Conservation (phyloP, 106 monocot species). For the Dendrobium officinale region DNA sequence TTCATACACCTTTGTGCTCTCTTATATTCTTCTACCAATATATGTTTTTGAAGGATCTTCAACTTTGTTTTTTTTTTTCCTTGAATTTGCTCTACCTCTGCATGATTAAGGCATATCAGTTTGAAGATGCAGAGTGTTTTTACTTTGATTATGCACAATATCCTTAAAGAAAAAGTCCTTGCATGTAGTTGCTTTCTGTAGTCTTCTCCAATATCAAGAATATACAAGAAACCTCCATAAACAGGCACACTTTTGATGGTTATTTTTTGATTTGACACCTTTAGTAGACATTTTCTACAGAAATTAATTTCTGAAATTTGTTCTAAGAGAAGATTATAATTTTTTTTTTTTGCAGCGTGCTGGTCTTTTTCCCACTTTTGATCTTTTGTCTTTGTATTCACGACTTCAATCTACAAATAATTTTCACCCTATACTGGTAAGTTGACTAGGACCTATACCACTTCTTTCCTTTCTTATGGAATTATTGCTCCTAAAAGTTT, state of each 20-base stretch:
- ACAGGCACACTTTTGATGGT: neutral
- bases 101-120: neutral
- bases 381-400: conserved; percentile 75
- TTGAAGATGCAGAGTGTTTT: neutral
- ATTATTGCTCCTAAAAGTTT: neutral
- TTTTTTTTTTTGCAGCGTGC: conserved; percentile 66
- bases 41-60: no score
- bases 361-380: conserved; percentile 92
- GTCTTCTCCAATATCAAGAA: no score
- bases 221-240: no score
- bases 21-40: no score
- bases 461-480: neutral
- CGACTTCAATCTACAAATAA: conserved; percentile 51
- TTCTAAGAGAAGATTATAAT: neutral
- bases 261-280: neutral
- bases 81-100: no score
- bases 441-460: neutral
- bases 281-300: neutral
- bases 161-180: no score
- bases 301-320: neutral
- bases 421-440: conserved; percentile 74
- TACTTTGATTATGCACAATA: neutral
- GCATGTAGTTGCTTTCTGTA: no score
- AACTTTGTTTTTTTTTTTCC: no score
- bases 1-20: no score